A percentile compares a stretch with the other conserved stretches of the same genome.
phyloP scores from a whole-genome alignment of 2,329 filamentous ascomycete genomes.

The Colletotrichum sp. region DNA sequence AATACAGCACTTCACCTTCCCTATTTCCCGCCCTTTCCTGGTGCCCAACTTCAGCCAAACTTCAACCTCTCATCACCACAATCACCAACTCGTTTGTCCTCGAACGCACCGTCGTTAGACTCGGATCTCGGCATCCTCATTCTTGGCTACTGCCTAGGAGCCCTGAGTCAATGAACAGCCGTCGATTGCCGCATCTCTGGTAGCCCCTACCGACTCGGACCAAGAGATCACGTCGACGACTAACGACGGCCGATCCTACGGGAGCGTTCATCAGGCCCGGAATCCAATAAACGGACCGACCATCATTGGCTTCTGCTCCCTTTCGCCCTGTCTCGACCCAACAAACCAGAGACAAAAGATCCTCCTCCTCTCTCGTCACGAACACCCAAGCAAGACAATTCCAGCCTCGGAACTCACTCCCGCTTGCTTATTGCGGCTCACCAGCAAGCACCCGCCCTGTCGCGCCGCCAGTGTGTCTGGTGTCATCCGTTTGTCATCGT shows the following conservation, averaged over 20 bases:
- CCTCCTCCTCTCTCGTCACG: background rate
- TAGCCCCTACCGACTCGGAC: background rate
- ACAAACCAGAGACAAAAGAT: background rate
- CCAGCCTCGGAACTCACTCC: slow-evolving; percentile 1
- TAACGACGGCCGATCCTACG: background rate
- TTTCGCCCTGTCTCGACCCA: background rate
- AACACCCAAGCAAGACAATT: background rate
- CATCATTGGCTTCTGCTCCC: background rate
- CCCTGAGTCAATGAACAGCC: background rate
- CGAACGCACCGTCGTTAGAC: background rate
- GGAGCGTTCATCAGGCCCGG: background rate
- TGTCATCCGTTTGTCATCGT: background rate
- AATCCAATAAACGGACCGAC: background rate
- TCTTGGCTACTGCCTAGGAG: background rate
- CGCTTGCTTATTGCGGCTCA: slow-evolving; percentile 8
- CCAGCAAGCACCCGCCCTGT: background rate
- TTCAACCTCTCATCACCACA: background rate
- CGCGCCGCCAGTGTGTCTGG: background rate
- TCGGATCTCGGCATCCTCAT: background rate
- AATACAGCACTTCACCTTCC: background rate
- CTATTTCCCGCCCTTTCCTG: background rate
- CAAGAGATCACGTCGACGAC: background rate
- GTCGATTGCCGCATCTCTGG: background rate
- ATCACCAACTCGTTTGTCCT: background rate
- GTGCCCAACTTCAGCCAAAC: background rate